phyloP scores from a whole-genome alignment of 2,329 filamentous ascomycete species.

The Penicillium frequentans region DNA sequence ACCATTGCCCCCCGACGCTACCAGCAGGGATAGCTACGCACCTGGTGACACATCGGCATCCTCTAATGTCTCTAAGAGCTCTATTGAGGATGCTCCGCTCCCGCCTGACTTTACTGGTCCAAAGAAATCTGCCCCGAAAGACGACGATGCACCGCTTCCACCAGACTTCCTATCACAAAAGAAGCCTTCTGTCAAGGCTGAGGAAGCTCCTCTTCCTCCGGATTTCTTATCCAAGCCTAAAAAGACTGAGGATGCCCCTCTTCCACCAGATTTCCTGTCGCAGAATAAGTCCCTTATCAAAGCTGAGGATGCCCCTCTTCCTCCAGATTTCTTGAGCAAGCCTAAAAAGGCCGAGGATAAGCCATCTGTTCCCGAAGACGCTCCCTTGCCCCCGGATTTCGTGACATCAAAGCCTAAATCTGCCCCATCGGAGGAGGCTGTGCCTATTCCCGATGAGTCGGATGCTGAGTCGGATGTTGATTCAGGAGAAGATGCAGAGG shows the following conservation, averaged over 20 bases:
- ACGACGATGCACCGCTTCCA: slow-evolving; percentile 39
- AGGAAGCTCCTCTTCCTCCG: slow-evolving; percentile 28
- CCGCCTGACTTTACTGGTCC: slow-evolving; percentile 26
- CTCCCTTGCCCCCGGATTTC: not conserved
- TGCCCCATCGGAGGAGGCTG: slow-evolving; percentile 25
- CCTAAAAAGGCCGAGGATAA: slow-evolving; percentile 9
- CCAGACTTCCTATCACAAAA: slow-evolving; percentile 18
- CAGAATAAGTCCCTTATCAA: slow-evolving; percentile 15
- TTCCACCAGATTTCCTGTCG: slow-evolving; percentile 12
- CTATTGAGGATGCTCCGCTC: slow-evolving; percentile 42
- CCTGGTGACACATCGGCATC: slow-evolving; percentile 52
- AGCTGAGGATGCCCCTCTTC: slow-evolving; percentile 25
- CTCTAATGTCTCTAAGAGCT: slow-evolving; percentile 43
- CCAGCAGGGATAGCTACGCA: slow-evolving; percentile 47
- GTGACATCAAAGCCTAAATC: slow-evolving; percentile 10
- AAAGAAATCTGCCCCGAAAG: slow-evolving; percentile 3
- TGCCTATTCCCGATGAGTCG: slow-evolving; percentile 36
- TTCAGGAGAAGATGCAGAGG: slow-evolving; percentile 23
- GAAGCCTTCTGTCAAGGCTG: slow-evolving; percentile 11
- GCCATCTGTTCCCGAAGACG: not conserved
- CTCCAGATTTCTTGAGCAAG: slow-evolving; percentile 22
- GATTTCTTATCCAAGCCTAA: slow-evolving; percentile 13
- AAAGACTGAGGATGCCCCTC: not conserved
- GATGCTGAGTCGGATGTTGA: slow-evolving; percentile 27
- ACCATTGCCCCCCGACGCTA: slow-evolving; percentile 49